phyloP scores from a whole-genome alignment of 257 asterid species.

The Rhazya stricta region DNA sequence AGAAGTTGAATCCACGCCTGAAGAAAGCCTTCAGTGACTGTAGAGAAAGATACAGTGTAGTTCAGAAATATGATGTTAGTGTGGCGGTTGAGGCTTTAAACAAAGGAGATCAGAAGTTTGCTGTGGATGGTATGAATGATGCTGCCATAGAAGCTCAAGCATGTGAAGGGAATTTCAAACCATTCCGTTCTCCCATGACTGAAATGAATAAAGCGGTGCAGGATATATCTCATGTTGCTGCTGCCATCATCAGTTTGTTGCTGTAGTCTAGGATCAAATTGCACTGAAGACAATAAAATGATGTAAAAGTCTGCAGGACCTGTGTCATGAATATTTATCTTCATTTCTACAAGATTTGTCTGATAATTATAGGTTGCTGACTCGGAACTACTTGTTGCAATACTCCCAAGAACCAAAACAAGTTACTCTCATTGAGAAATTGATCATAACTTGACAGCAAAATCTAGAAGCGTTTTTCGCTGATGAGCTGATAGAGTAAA shows the following conservation, averaged over 20 bases:
- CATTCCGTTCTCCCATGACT: conserved; percentile 15
- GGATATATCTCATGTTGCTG: conserved; percentile 8
- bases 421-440: no score
- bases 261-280: neutral
- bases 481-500: no score
- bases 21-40: conserved; percentile 12
- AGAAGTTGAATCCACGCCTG: neutral
- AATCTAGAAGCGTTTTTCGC: neutral
- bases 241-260: conserved; percentile 3
- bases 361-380: neutral
- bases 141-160: conserved; percentile 17
- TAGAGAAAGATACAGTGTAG: neutral
- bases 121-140: conserved; percentile 23
- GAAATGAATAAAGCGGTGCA: conserved; percentile 8
- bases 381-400: neutral
- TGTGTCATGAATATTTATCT: neutral
- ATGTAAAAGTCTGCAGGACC: neutral
- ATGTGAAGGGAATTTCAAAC: conserved; percentile 20
- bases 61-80: conserved; percentile 7
- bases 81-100: conserved; percentile 29
- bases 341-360: neutral
- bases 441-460: no score
- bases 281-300: neutral
- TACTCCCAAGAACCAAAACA: no score
- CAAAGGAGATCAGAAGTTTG: conserved; percentile 30